Evolutionary conservation across 2,329 filamentous ascomycete species (phyloP).

Genomic region (Trichoderma atrobrunneum): DNA sequence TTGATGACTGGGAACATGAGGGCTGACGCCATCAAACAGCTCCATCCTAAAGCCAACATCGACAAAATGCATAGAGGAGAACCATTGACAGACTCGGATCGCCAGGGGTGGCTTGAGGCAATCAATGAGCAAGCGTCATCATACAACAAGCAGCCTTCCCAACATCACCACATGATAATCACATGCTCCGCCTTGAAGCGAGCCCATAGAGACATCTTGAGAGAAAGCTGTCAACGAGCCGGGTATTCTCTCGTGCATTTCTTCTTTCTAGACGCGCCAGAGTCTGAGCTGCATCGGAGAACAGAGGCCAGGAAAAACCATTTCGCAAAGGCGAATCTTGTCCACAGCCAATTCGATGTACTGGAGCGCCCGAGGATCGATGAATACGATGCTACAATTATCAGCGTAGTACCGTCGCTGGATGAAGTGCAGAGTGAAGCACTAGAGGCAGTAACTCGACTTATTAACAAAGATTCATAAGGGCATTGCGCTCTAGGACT

Average conservation of each 20-base stretch:
- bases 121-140: constrained; percentile 1
- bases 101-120: constrained; percentile 7
- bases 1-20: background rate
- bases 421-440: constrained; percentile 8
- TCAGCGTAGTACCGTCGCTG: background rate
- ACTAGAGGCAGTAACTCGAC: constrained; percentile 21
- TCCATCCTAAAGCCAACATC: constrained; percentile 8
- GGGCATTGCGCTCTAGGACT: background rate
- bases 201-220: background rate
- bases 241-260: constrained; percentile 3
- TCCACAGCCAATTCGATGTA: background rate
- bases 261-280: background rate
- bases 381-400: constrained; percentile 3
- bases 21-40: background rate
- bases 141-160: background rate
- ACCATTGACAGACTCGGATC: background rate
- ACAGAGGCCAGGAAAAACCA: background rate
- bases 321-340: constrained; percentile 7
- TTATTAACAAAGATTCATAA: background rate
- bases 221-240: background rate
- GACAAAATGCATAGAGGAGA: constrained; percentile 9
- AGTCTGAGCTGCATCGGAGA: background rate
- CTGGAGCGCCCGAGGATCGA: background rate
- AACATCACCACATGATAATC: background rate
- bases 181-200: constrained; percentile 4